A percentile compares a stretch with the other conserved stretches of the same genome.
Evolutionary conservation across 31 red algal species (phyloP).

Genomic region (Porphyra umbilicalis): DNA sequence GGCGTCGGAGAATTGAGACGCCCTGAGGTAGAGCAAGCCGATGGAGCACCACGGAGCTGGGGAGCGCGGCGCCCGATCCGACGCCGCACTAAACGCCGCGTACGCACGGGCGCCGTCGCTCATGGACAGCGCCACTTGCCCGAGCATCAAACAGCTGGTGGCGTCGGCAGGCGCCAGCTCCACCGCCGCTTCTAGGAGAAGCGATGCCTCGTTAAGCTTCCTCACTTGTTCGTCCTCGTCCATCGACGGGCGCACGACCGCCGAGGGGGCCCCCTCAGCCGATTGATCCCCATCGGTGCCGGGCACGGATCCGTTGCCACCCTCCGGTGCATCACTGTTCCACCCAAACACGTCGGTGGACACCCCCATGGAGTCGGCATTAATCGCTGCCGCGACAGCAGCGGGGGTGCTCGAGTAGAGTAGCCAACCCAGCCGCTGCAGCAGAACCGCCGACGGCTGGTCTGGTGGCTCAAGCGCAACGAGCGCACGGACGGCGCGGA

Average conservation of each 20-base stretch:
- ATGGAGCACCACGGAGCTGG: constrained; percentile 11
- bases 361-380: neutral
- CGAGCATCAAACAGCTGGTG: neutral
- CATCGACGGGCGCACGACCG: neutral
- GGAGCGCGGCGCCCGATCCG: neutral
- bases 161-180: neutral
- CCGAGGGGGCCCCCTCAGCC: neutral
- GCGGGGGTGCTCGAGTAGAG: neutral
- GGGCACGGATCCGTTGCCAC: neutral
- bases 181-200: neutral
- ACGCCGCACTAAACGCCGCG: neutral
- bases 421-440: neutral
- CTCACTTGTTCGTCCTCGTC: neutral
- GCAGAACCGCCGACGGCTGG: neutral
- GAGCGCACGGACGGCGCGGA: neutral
- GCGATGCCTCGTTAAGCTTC: neutral
- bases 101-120: neutral
- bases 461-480: neutral
- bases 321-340: neutral
- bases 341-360: neutral
- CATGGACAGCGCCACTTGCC: neutral
- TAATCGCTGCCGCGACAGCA: neutral
- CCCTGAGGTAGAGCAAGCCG: constrained; percentile 8
- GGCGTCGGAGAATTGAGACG: constrained; percentile 7
- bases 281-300: neutral